Percentiles rank a stretch among this genome's conserved stretches.
phyloP scores from a whole-genome alignment of 805 yeast genomes.

The Ogataea salicorniae region DNA sequence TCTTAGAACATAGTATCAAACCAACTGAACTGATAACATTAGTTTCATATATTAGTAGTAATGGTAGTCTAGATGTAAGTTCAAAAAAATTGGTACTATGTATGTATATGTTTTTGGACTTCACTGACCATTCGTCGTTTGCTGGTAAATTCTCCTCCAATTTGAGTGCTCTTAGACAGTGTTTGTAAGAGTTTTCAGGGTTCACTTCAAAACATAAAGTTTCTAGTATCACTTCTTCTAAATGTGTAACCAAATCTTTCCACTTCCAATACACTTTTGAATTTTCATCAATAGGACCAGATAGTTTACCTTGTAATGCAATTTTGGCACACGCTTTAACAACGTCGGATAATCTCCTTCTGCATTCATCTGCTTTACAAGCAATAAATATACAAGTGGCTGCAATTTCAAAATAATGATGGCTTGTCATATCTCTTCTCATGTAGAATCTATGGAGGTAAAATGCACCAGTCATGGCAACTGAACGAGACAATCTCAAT shows the following conservation, averaged over 20 bases:
- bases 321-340: conserved; percentile 44
- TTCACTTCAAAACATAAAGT: conserved; percentile 45
- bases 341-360: conserved; percentile 42
- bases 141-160: conserved; percentile 14
- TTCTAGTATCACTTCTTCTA: conserved; percentile 42
- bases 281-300: conserved; percentile 37
- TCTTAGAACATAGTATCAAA: conserved; percentile 18
- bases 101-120: conserved; percentile 16
- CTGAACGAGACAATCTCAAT: conserved; percentile 42
- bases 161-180: conserved; percentile 19
- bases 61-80: conserved; percentile 24
- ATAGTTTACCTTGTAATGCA: conserved; percentile 36
- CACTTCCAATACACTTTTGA: conserved; percentile 46
- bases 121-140: conserved; percentile 15
- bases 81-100: conserved; percentile 26
- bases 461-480: conserved; percentile 42
- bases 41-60: conserved; percentile 21
- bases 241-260: conserved; percentile 41
- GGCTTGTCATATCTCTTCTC: conserved; percentile 36
- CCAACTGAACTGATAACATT: conserved; percentile 23
- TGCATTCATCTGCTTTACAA: conserved; percentile 48
- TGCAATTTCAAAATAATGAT: conserved; percentile 46
- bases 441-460: conserved; percentile 50
- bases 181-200: conserved; percentile 36
- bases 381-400: conserved; percentile 49